Evolutionary conservation across 805 yeast genomes (phyloP), one percentile per base, ranked within the genome.

Genomic region (Pichia sporocuriosa): DNA sequence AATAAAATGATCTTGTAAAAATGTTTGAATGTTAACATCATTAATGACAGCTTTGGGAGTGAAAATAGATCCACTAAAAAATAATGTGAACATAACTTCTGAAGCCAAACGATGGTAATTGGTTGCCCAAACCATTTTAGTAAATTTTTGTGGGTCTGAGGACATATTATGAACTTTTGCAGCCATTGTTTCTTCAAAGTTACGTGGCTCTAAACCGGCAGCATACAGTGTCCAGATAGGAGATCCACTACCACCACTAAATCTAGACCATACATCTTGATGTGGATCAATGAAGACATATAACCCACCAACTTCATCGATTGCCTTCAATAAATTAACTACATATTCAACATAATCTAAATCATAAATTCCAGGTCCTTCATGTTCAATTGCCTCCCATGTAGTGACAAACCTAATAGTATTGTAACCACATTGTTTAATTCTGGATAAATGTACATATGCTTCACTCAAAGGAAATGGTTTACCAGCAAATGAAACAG

Each of bases 261-360:
- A 84, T 36, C 96, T 72, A 1, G 93, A 81, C 97, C 97, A 89
- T 11, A 81, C 94, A 58, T 89, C 97, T 59, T 89, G 97, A 58
- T 89, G 97, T 1, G 94, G 86, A 55, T 89, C 96, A 49, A 89
- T 57, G 50, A 84, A 79, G 6, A 87, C 85, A 52, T 82, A 84
- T 16, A 88, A 57, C 0, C 89, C 90, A 1, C 93, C 95, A 23
- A 77, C 66, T 16, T 69, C 56, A 35, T 74, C 68, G 12, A 84
- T 70, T 7, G 77, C 72, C 40, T 70, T 66, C 40, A 89, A 61
- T 5, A 87, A 63, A 41, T 78, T 66, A 32, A 81, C 65, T 0
- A 93, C 77, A 58, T 80, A 85, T 22, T 79, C 77, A 37, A 87
- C 72, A 54, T 75, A 89, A 16, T 78, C 87, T 21, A 74, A 76